phyloP scores from a whole-genome alignment of 495 filamentous ascomycete species.

The Hamigera avellanea region DNA sequence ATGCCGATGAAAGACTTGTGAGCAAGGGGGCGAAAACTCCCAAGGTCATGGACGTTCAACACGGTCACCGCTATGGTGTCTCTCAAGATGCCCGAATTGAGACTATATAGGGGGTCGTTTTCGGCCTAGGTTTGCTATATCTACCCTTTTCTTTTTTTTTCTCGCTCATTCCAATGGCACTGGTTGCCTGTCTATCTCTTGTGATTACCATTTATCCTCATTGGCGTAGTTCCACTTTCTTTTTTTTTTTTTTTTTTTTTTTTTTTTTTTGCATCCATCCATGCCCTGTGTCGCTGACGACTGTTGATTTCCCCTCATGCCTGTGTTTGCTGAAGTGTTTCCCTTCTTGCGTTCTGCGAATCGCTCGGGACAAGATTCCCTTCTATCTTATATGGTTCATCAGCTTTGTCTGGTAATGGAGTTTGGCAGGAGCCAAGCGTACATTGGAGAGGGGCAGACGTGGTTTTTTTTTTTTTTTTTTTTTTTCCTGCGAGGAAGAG shows the following conservation, averaged over 20 bases:
- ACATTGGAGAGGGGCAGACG: too few relatives aligned
- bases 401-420: too few relatives aligned
- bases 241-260: slow-evolving; percentile 4
- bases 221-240: background rate
- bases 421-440: too few relatives aligned
- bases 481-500: too few relatives aligned
- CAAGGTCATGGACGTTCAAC: slow-evolving; percentile 17
- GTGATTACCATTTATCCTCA: too few relatives aligned
- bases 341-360: too few relatives aligned
- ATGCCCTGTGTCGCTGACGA: slow-evolving; percentile 2
- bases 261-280: background rate
- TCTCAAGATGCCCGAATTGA: slow-evolving; percentile 31
- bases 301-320: background rate
- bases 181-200: too few relatives aligned
- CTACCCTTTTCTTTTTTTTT: slow-evolving; percentile 4
- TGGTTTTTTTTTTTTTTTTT: too few relatives aligned
- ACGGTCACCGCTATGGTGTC: slow-evolving; percentile 21
- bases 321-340: background rate
- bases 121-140: background rate
- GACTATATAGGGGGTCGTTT: slow-evolving; percentile 3
- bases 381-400: too few relatives aligned
- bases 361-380: too few relatives aligned
- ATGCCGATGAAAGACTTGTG: slow-evolving; percentile 17
- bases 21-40: slow-evolving; percentile 14
- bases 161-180: slow-evolving; percentile 1